These are phyloP conservation scores for Trametes sanguinea DNA, from an alignment of 768 basidiomycete species.

Conservation along the genomic window DNA sequence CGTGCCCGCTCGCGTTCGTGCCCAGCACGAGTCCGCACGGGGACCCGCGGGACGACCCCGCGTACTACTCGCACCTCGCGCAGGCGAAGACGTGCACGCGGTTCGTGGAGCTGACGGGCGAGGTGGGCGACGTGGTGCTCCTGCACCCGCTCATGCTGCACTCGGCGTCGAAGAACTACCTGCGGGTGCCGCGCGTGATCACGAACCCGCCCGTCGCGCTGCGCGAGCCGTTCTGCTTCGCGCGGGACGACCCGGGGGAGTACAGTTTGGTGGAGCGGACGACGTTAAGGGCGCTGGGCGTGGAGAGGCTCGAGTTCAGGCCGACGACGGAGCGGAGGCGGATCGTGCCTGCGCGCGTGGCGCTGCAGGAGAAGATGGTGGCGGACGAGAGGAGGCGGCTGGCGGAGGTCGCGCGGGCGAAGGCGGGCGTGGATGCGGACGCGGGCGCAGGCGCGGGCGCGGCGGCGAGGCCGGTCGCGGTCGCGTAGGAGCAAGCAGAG, in stretches of 20 bases:
- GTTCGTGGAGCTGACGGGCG: slow-evolving; percentile 59
- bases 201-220: slow-evolving; percentile 65
- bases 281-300: slow-evolving; percentile 55
- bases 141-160: slow-evolving; percentile 69
- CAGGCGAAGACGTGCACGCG: slow-evolving; percentile 42
- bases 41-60: slow-evolving; percentile 42
- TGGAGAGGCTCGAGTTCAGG: slow-evolving; percentile 47
- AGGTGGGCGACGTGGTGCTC: slow-evolving; percentile 63
- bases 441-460: not conserved
- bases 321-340: slow-evolving; percentile 48
- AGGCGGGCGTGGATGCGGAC: not conserved
- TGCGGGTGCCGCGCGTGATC: slow-evolving; percentile 58
- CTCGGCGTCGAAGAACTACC: slow-evolving; percentile 60
- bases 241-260: slow-evolving; percentile 44
- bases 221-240: slow-evolving; percentile 55
- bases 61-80: slow-evolving; percentile 47
- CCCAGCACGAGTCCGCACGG: slow-evolving; percentile 44
- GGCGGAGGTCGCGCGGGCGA: slow-evolving; percentile 19
- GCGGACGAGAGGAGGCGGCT: slow-evolving; percentile 50
- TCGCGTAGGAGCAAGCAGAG: slow-evolving; percentile 15
- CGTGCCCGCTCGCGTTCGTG: slow-evolving; percentile 47
- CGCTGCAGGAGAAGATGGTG: slow-evolving; percentile 48
- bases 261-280: slow-evolving; percentile 62
- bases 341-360: slow-evolving; percentile 49
- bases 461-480: slow-evolving; percentile 11